Base-by-base conservation (phyloP, 306 rosid genomes). In the Cucumis hystrix region DNA sequence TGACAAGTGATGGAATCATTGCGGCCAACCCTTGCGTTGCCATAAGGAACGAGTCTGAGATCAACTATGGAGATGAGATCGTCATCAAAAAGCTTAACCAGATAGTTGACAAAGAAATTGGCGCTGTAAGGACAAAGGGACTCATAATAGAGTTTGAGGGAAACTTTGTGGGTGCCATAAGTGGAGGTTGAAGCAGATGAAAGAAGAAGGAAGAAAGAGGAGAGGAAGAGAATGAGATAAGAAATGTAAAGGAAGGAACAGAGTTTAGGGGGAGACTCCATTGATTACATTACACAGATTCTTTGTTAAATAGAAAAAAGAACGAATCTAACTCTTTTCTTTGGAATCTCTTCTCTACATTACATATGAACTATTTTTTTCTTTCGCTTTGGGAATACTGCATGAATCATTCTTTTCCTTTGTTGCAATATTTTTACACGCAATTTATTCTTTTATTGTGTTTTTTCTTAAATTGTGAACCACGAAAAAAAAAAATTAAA, bases 11-110 rank as follows among this genome's bases (percentile, higher is more conserved):
- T 86, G 80, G 90, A 85, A 76, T 56, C 20, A 78, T 88, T 91
- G 83, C 58, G 57, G 60, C 76, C 85, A 76, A 88, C 80, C 80
- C 79, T 91, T 47, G 97, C 90, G 77, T 93, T 93, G 37, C 97
- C 97, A 91, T 95, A 95, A n/a, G 97, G 97, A 62, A 86, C 83
- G 66, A 95, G 96, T 28, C 82, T 86, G 74, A 95, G 97, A 81
- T 95, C 88, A 77, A 90, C 88, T 77, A 40, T 65, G 45, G 91
- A 72, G 72, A 84, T 70, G 13, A 95, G 89, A 43, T 88, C 96
- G 6, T 75, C 76, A 30, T 80, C 54, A 79, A 95, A 92, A 85
- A 95, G 75, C 88, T 89, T 76, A 9, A 79, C 83, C 30, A 90
- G 89, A 81, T 87, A 69, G 82, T 89, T 87, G 57, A 87, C 79